Evolutionary conservation across 2,329 filamentous ascomycete genomes (phyloP).

Genomic region (Sporothrix dimorphospora): DNA sequence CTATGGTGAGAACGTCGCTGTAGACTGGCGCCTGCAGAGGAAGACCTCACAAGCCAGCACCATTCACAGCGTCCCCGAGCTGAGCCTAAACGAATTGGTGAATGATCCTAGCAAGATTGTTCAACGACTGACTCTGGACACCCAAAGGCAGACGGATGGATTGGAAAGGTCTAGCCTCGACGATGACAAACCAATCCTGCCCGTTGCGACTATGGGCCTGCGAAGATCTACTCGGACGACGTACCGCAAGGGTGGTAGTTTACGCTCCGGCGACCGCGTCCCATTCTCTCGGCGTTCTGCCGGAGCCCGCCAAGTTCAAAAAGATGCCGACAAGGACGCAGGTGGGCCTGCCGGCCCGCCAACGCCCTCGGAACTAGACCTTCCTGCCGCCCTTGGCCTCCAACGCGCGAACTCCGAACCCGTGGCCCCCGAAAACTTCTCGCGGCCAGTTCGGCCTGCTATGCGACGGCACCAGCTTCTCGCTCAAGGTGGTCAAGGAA

Average conservation of each 20-base stretch:
- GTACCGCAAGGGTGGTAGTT: constrained; percentile 82
- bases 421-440: constrained; percentile 62
- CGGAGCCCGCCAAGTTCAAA: constrained; percentile 63
- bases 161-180: constrained; percentile 46
- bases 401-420: constrained; percentile 73
- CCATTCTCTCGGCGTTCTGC: constrained; percentile 74
- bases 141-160: constrained; percentile 49
- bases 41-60: constrained; percentile 69
- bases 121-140: constrained; percentile 66
- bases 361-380: constrained; percentile 48
- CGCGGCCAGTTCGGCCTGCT: constrained; percentile 57
- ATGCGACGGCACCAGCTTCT: constrained; percentile 52
- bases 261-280: constrained; percentile 75
- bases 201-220: constrained; percentile 74
- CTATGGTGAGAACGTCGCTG: neutral
- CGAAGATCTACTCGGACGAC: constrained; percentile 90
- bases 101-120: constrained; percentile 75
- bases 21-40: constrained; percentile 67
- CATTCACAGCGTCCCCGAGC: constrained; percentile 63
- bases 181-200: constrained; percentile 86
- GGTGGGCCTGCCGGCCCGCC: constrained; percentile 49
- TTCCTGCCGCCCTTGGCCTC: constrained; percentile 56
- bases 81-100: constrained; percentile 80
- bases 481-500: constrained; percentile 31
- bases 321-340: constrained; percentile 55